Base-by-base conservation (phyloP, 805 yeast species). In the Candida nemodendra region DNA sequence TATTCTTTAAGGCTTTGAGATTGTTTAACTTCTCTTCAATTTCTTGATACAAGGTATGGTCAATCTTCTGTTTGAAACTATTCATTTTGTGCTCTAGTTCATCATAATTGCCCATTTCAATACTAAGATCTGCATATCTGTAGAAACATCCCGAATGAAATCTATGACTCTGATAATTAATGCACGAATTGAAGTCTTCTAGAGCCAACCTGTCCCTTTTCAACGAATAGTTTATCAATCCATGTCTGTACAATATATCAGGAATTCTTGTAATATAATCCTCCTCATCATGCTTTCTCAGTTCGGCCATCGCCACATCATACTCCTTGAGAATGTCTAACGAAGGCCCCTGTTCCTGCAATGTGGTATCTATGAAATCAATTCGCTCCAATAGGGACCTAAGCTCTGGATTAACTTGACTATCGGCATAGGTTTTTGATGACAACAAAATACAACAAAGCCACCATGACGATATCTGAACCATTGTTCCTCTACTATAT, bases 191-290 rank as follows among this genome's bases (percentile, higher is more conserved):
- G 39, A 83, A 76, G 46, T 77, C 80, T 2, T 57, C 56, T 6
- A 78, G 62, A 0, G 90, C 82, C 26, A 65, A 64, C 22, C 57
- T 45, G 21, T 77, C 83, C 41, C 74, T 75, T 23, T 77, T 77
- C 44, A 79, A 52, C 11, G 79, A 70, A 37, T 79, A 58, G 37
- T 81, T 81, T 3, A 82, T 73, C 30, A 81, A 54, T 0, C 87
- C 89, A 38, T 73, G 71, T 53, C 78, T 81, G 54, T 74, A 79
- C 43, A 72, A 69, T 1, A 80, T 57, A 44, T 72, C 74, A 0
- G 78, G 60, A 13, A 73, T 43, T 27, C 29, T 44, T 9, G 40
- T 24, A 18, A 14, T 30, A 3, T 44, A 32, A 26, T 44, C 39
- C 16, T 16, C 33, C 1, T 39, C 21, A 19, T 48, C 38, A 5